Base-by-base conservation (phyloP, 257 asterid genomes). In the Fraxinus americana region DNA sequence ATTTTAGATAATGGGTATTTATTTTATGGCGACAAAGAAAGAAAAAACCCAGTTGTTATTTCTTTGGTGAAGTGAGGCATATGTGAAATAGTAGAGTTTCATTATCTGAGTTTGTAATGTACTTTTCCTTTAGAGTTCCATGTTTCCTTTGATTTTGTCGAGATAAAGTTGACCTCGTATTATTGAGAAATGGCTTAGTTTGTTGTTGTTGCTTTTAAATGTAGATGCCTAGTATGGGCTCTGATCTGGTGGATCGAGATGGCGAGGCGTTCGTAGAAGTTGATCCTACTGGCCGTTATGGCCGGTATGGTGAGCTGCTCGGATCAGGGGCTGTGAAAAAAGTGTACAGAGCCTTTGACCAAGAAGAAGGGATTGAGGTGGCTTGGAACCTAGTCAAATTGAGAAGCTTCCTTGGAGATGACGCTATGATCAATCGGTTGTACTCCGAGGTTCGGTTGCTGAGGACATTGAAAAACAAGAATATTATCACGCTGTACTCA, bases 381-480 rank as follows among this genome's bases (percentile, higher is more conserved):
- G 98, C 98, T 1, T 93, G 98, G 98, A 93, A 93, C 81, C 96
- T 87, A 75, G 98, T 93, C 6, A 93, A 93, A 43, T 38, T 91
- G 41, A 82, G 90, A 5, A 82, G 85, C 82, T 90, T 91, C 68
- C 72, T 68, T 2, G 89, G 79, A 6, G 87, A 93, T 66, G 91
- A 84, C 14, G 67, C 77, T 16, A 86, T 87, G 91, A 87, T 91
- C 16, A 89, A 88, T 23, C 84, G 96, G 70, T 72, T 90, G 65
- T 86, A 73, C 71, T 89, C 96, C 0, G 97, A 93, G 85, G 97
- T 91, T 14, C 81, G 91, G 39, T 75, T 93, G 77, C 80, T 93
- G 25, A 52, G 87, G 75, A 66, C 88, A 0, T 67, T 93, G 80
- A 85, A 76, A 61, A 87, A 90, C 81, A 84, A 82, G 84, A 89